Percentiles rank a stretch among this genome's conserved stretches.
phyloP scores from a whole-genome alignment of 2,329 filamentous ascomycete species.

The Cercospora sojina region DNA sequence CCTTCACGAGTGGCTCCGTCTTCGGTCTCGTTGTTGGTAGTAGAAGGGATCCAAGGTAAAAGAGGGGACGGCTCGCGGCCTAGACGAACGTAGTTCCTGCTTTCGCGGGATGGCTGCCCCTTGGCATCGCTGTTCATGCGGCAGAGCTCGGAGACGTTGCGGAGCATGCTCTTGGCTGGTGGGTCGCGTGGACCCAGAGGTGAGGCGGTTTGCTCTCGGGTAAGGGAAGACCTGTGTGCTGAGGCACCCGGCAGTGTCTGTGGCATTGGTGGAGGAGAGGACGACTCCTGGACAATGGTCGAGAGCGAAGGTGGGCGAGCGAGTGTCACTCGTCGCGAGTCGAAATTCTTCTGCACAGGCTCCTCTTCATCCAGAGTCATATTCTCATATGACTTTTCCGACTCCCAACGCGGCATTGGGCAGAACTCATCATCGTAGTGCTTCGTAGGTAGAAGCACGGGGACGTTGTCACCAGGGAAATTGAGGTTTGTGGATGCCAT shows the following conservation, averaged over 20 bases:
- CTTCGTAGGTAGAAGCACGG: constrained; percentile 29
- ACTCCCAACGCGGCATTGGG: constrained; percentile 18
- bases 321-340: constrained; percentile 14
- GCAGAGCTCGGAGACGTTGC: constrained; percentile 42
- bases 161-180: constrained; percentile 41
- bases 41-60: constrained; percentile 32
- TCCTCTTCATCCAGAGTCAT: constrained; percentile 7
- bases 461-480: constrained; percentile 26
- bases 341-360: neutral
- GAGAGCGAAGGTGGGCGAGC: constrained; percentile 23
- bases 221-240: neutral
- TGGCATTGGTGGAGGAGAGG: constrained; percentile 12
- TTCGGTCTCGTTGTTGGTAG: constrained; percentile 15
- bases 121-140: constrained; percentile 47
- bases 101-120: constrained; percentile 28
- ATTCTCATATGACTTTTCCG: constrained; percentile 2
- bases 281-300: constrained; percentile 23
- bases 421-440: constrained; percentile 11
- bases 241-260: constrained; percentile 11
- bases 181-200: constrained; percentile 36
- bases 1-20: neutral
- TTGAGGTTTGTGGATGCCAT: constrained; percentile 25
- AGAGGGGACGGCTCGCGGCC: constrained; percentile 42
- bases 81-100: constrained; percentile 42
- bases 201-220: constrained; percentile 4